Evolutionary conservation across 371 early-diverging fungal genomes (phyloP), one percentile per base, ranked within the genome.

Genomic region (Mucor sp.): DNA sequence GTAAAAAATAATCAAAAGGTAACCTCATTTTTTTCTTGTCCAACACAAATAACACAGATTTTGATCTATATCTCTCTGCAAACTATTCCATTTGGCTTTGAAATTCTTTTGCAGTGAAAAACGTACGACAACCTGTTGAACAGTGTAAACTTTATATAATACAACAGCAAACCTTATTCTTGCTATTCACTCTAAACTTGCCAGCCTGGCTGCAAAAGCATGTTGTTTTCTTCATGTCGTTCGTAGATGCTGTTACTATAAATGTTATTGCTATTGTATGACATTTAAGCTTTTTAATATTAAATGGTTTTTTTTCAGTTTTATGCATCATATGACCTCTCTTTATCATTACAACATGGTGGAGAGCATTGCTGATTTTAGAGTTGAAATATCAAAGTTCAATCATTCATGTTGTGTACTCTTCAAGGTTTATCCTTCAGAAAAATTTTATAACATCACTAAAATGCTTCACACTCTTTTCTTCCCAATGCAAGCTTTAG

Each of bases 71-170:
- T 27, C 44, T 44, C 44, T 44, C n/a, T 33, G 44, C 4, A 44
- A 44, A 44, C 8, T 44, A 44, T 44, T 44, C 19, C 19, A 44
- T 44, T 44, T 44, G 44, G 44, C 44, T 44, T 44, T 44, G 19
- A 44, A 44, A 44, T 44, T 19, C 7, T 44, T 14, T 44, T 19
- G 19, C 44, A 44, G 44, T 53, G 14, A 53, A 53, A 53, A 53
- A 53, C 53, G 53, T 53, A 53, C 53, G 53, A 53, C 53, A 44
- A 44, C 44, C 44, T 44, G 44, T 44, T 44, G 44, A 44, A 44
- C 44, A 44, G 44, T 44, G 37, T 37, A 37, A 44, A 44, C 44
- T 44, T 44, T 44, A 44, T 44, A 44, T 44, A 44, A 44, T 44
- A 44, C 44, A 44, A 44, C 44, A 44, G 44, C 7, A n/a, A 44